phyloP scores from a whole-genome alignment of 768 basidiomycete genomes.

The Suillus sp. region DNA sequence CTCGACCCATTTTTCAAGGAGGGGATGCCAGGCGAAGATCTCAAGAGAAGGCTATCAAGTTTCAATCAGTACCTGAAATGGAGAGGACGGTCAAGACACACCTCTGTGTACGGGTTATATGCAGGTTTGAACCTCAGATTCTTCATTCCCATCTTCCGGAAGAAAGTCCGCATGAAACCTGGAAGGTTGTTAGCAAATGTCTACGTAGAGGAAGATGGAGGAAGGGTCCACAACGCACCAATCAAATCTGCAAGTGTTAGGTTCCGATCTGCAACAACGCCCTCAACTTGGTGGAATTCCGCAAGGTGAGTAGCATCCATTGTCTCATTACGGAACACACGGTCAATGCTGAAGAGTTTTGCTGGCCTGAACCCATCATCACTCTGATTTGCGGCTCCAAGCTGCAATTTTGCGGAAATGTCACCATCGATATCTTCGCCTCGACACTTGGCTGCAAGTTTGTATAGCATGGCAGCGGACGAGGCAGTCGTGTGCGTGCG shows the following conservation, averaged over 20 bases:
- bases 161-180: constrained; percentile 99
- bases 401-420: constrained; percentile 17
- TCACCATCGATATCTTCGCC: constrained; percentile 47
- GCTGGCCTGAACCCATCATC: constrained; percentile 86
- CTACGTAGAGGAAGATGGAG: neutral
- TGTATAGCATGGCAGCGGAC: constrained; percentile 91
- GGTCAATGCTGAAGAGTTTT: constrained; percentile 95
- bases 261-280: constrained; percentile 93
- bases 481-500: constrained; percentile 97
- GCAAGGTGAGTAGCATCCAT: constrained; percentile 98
- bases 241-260: constrained; percentile 95
- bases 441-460: constrained; percentile 83
- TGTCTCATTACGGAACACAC: constrained; percentile 98
- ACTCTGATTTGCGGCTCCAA: constrained; percentile 20
- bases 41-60: constrained; percentile 82
- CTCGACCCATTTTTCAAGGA: constrained; percentile 93
- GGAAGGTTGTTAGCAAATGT: neutral
- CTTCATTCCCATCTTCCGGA: constrained; percentile 95
- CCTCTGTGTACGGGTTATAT: constrained; percentile 98
- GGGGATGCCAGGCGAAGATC: constrained; percentile 97
- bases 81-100: constrained; percentile 27
- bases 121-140: constrained; percentile 97
- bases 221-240: constrained; percentile 48
- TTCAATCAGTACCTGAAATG: constrained; percentile 2
- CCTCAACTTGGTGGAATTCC: constrained; percentile 99